phyloP scores from a whole-genome alignment of 306 rosid genomes.

The Quercus gilva region DNA sequence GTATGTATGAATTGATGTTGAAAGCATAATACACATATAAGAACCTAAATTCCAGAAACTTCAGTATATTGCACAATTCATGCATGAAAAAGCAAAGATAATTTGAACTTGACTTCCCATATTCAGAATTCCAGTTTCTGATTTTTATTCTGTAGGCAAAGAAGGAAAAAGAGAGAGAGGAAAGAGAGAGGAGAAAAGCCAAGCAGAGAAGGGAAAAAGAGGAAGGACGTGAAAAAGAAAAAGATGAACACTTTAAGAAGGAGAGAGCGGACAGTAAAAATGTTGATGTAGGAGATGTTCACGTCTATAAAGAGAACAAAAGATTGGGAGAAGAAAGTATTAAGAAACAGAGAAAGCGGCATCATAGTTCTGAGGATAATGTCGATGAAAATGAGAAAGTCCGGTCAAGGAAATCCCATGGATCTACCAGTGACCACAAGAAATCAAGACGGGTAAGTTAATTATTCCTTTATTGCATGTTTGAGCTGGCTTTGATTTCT shows the following conservation, averaged over 20 bases:
- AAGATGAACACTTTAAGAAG: slow-evolving; percentile 55
- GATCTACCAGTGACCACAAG: slow-evolving; percentile 65
- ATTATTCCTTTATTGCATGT: slow-evolving; percentile 6
- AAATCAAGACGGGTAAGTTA: slow-evolving; percentile 68
- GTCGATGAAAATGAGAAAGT: slow-evolving; percentile 59
- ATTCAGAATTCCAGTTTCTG: slow-evolving; percentile 4
- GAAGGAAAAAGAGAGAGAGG: slow-evolving; percentile 83
- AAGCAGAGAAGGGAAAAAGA: slow-evolving; percentile 78
- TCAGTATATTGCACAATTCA: not conserved
- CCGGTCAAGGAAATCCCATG: slow-evolving; percentile 62
- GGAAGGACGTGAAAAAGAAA: slow-evolving; percentile 61
- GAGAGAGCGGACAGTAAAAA: slow-evolving; percentile 60
- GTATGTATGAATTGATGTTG: not conserved
- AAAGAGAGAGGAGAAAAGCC: slow-evolving; percentile 60
- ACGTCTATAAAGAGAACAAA: slow-evolving; percentile 51
- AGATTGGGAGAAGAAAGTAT: slow-evolving; percentile 46
- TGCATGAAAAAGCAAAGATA: not conserved
- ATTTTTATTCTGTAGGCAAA: slow-evolving; percentile 52
- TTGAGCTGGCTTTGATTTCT: not conserved
- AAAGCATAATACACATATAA: not conserved
- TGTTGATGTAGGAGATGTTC: slow-evolving; percentile 49
- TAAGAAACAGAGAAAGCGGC: slow-evolving; percentile 61
- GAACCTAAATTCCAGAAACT: not conserved
- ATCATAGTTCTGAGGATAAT: slow-evolving; percentile 58
- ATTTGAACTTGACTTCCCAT: not conserved